Evolutionary conservation across 139 green algal genomes (phyloP).

Genomic region (Gonium pectorale): DNA sequence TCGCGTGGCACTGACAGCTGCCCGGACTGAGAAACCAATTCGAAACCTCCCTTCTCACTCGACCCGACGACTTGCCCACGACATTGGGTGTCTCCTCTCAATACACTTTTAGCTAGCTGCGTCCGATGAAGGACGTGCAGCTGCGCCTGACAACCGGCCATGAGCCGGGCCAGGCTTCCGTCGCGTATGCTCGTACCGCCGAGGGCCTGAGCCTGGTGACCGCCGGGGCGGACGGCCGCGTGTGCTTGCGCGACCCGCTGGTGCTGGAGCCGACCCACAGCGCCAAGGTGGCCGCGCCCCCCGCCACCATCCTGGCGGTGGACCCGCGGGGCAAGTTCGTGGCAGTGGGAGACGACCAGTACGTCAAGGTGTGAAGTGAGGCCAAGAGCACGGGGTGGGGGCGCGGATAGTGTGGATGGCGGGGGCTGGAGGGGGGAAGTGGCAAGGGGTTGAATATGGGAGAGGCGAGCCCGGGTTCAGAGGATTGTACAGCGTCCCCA

Average conservation of each 20-base stretch:
- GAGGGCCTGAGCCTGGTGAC: not conserved
- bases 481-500: no score
- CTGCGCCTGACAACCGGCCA: constrained; percentile 6
- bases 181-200: not conserved
- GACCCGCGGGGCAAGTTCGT: constrained; percentile 30
- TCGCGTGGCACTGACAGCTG: no score
- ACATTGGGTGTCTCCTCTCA: no score
- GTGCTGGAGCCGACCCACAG: not conserved
- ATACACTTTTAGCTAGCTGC: no score
- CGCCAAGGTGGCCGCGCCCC: constrained; percentile 5
- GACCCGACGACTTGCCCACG: no score
- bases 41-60: no score
- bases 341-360: constrained; percentile 7
- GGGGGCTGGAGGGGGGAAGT: no score
- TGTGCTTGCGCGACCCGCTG: constrained; percentile 10
- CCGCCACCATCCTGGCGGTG: constrained; percentile 22
- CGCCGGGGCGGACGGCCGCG: constrained; percentile 1
- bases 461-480: no score
- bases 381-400: no score
- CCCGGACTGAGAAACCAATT: no score
- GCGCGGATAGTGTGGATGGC: no score
- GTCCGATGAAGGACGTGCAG: constrained; percentile 10
- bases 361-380: constrained; percentile 27
- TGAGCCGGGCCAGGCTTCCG: not conserved
- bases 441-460: no score